Evolutionary conservation across 1,284 basidiomycete species (phyloP), one percentile per base, ranked within the genome.

Genomic region (Ceratobasidium papillatum): DNA sequence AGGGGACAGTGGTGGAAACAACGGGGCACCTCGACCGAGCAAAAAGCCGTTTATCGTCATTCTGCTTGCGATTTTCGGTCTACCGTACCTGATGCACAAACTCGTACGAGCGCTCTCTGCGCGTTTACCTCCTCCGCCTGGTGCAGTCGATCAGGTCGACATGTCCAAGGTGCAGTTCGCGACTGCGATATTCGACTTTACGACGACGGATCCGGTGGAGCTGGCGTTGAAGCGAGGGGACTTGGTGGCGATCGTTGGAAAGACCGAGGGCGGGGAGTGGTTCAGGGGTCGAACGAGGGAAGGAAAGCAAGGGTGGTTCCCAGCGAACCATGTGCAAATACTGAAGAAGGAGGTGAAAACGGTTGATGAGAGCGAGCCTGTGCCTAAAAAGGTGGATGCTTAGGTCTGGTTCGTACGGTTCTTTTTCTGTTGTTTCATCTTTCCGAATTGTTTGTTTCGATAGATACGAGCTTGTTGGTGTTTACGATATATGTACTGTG

Each of bases 221-320:
- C 87, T 99, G 17, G 85, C 85, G 25, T 85, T 99, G 76, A 90
- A 92, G 81, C 90, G 93, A 81, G 94, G 97, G 80, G 96, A 98
- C 82, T 95, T 99, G 75, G 94, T 99, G 1, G 98, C 98, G 1
- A 91, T 99, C 63, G 89, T 97, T 82, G 94, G 89, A 62, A 94
- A 92, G 81, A 82, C 92, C 76, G 92, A 94, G 79, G 90, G 93
- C 77, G 88, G 90, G 17, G 95, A 96, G 62, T 99, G 98, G 97
- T 99, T 96, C 96, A 92, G 92, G 81, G 97, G 97, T 0, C 85
- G 97, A 65, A 97, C 94, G 76, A 87, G 97, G 75, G 96, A 99
- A 79, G 98, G 97, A 0, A 87, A 92, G 77, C 91, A 95, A 78
- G 97, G 97, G 0, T 99, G 96, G 96, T 98, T 99, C 88, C 97